phyloP scores from a whole-genome alignment of 208 protist genomes.

The Wallacemonas rigidus region DNA sequence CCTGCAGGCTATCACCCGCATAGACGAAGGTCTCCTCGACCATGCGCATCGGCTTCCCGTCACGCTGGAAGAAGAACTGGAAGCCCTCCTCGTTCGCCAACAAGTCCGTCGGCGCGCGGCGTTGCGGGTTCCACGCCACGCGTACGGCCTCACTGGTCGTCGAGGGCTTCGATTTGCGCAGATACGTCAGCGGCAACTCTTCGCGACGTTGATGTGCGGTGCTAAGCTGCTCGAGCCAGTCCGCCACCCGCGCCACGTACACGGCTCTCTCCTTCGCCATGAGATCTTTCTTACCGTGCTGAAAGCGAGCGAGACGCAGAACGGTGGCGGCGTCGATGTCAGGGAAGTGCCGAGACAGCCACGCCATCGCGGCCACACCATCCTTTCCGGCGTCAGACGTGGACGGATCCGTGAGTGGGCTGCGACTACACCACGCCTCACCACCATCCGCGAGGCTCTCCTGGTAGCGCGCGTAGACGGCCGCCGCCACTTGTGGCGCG shows the following conservation, averaged over 20 bases:
- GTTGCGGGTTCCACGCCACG: conserved; percentile 74
- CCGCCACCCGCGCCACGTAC: conserved; percentile 66
- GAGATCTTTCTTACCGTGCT: conserved; percentile 52
- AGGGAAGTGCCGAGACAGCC: conserved; percentile 60
- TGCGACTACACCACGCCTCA: conserved; percentile 11
- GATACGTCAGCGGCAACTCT: conserved; percentile 80
- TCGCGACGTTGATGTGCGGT: conserved; percentile 44
- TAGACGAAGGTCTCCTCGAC: conserved; percentile 82
- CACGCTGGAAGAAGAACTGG: conserved; percentile 53
- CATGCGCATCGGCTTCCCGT: conserved; percentile 45
- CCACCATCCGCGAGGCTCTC: conserved; percentile 17
- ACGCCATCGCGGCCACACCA: conserved; percentile 37
- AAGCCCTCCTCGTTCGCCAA: conserved; percentile 79
- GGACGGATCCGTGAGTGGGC: conserved; percentile 17
- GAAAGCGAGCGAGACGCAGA: conserved; percentile 79
- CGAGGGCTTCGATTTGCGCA: conserved; percentile 77
- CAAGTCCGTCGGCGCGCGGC: conserved; percentile 40
- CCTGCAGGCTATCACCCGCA: conserved; percentile 64
- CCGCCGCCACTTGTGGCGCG: conserved; percentile 72
- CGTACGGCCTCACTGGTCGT: conserved; percentile 78
- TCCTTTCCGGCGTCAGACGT: conserved; percentile 13
- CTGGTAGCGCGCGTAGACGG: conserved; percentile 56
- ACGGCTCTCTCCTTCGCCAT: conserved; percentile 68
- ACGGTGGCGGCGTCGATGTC: conserved; percentile 69
- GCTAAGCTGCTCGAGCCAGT: conserved; percentile 83